Evolutionary conservation across 805 yeast species (phyloP), one percentile per base, ranked within the genome.

Genomic region (Debaryomyces hansenii): DNA sequence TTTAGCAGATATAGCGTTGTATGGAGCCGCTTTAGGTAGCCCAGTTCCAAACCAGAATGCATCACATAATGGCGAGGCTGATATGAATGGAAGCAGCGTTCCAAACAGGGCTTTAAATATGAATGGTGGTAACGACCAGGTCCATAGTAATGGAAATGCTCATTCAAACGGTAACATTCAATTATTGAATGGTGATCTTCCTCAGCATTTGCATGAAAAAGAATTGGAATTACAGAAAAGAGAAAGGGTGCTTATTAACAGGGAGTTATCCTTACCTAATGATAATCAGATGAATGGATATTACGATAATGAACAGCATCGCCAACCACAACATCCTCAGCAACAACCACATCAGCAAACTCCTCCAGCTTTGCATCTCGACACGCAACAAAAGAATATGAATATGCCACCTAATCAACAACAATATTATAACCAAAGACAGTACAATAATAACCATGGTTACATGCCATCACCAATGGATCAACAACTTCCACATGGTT

Each of bases 1-100:
- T 47, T 60, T 67, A 27, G 55, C 71, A 3, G 67, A 67, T 46
- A 66, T 70, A 38, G 74, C 72, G 1, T 48, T 62, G 28, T 70
- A 67, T 48, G 74, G 73, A 6, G 73, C 70, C 20, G 48, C 50
- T 4, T 54, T 68, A 45, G 65, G 67, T 44, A 70, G 63, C 9
- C 27, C 27, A 9, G 27, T 24, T 7, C 27, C 27, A 4, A 24
- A 24, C 27, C 27, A 24, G 69, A 66, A 14, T 20, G 37, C 40
- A 28, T 46, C 48, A n/a, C 33, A 29, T 15, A 44, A 42, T n/a
- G 39, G 16, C 6, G 31, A 32, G 20, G 20, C 43, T 31, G 21
- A 29, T 12, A 20, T 39, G 18, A n/a, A 29, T 7, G 12, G 15
- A 11, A 27, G n/a, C 34, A 10, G 5, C 34, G 24, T 15, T 39